These are phyloP conservation scores for Candida pseudocylindracea DNA, from an alignment of 1,139 yeast species.

Conservation along the genomic window DNA sequence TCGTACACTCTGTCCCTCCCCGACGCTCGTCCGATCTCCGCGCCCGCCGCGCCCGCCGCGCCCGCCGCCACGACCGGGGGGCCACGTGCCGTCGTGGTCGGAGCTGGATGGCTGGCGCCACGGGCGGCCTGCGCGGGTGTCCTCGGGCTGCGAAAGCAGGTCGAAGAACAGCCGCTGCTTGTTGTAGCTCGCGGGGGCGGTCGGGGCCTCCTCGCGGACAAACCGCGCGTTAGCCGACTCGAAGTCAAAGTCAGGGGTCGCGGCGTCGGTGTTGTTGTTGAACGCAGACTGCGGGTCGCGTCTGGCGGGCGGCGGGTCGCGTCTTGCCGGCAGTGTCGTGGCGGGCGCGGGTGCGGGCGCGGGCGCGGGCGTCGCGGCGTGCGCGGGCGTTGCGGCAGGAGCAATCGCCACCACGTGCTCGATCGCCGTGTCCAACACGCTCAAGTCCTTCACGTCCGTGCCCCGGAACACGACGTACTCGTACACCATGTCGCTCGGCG, in stretches of 20 bases:
- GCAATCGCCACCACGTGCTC: constrained; percentile 24
- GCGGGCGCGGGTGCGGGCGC: neutral
- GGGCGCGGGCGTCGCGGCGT: constrained; percentile 7
- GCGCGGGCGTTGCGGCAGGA: constrained; percentile 8
- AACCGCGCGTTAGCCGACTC: constrained; percentile 47
- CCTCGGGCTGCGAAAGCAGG: constrained; percentile 5
- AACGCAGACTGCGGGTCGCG: neutral
- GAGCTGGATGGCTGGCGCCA: constrained; percentile 30
- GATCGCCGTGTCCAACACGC: constrained; percentile 50
- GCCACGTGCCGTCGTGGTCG: constrained; percentile 3
- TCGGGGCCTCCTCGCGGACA: constrained; percentile 8
- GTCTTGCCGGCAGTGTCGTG: neutral
- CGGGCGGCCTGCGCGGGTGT: constrained; percentile 32
- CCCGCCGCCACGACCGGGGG: constrained; percentile 8
- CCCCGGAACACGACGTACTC: constrained; percentile 81
- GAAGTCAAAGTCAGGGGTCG: constrained; percentile 24
- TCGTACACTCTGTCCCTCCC: too few species aligned
- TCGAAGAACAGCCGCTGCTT: constrained; percentile 58
- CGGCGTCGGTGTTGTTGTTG: too few species aligned
- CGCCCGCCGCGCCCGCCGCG: constrained; percentile 13
- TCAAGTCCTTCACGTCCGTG: constrained; percentile 76
- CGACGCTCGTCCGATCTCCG: too few species aligned
- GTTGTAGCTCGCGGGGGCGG: constrained; percentile 4
- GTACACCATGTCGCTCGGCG: constrained; percentile 51
- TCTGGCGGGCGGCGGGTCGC: neutral